Base-by-base conservation (phyloP, 306 rosid genomes). In the Gleditsia sinensis region DNA sequence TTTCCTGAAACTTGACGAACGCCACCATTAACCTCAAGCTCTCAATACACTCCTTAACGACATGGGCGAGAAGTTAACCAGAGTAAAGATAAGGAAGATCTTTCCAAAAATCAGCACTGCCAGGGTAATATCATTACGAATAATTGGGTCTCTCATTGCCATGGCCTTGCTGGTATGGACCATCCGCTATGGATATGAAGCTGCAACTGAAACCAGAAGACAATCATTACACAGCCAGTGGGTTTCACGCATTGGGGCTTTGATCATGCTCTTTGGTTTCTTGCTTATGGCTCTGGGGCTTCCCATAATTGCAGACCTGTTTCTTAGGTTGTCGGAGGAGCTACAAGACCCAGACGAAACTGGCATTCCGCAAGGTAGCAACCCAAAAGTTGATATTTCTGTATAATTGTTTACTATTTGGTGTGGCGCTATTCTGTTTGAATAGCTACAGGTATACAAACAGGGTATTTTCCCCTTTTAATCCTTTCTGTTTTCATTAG, bases 201-300 rank as follows among this genome's bases (percentile, higher is more conserved):
- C 80, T 45, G 78, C 82, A 61, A 72, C 75, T 20, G 82, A 65
- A 61, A 36, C 75, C 9, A 63, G 28, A 60, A 69, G 12, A 54
- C 54, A 54, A 28, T 49, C 45, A 53, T 43, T 48, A 16, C n/a
- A 51, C 27, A 42, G 66, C 16, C 82, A 40, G 27, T 80, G 86
- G 86, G 73, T 71, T 40, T 75, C 85, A 20, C 77, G 46, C 6
- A 34, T 86, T 33, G 92, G 88, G 21, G 76, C 72, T 3, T 58
- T 86, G 59, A 84, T 83, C 16, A 61, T 86, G 81, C 73, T 90
- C 68, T 72, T 84, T 9, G 89, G 89, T n/a, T 57, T 87, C 81
- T 10, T 88, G 55, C 80, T 90, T 54, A 40, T 84, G 56, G 78
- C 46, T 24, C 59, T 78, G 9, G 91, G 91, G 65, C 60, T 88